Base-by-base conservation (phyloP, 202 grass and related monocot genomes). In the Musa balbisiana region DNA sequence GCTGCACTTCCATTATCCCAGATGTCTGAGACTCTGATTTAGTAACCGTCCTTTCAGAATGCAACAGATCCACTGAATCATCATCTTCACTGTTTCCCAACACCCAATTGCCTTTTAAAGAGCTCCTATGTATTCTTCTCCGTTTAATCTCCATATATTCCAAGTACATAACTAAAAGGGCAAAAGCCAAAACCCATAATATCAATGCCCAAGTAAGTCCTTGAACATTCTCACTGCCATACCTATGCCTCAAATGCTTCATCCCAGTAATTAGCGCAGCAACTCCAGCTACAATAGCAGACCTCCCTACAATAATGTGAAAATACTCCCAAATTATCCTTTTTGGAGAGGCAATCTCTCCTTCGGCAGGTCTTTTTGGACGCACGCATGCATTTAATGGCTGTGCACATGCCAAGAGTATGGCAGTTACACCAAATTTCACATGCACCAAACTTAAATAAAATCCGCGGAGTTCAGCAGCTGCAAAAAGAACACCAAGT, bases 261-360 rank as follows among this genome's bases (percentile, higher is more conserved):
- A 96, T 87, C 24, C 92, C 90, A 0, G 84, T 96, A 85, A 96
- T 88, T 23, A 96, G 80, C 0, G 89, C 82, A 55, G 83, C 83
- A 17, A 92, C 43, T 78, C 93, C 93, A 0, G 84, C 80, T 22
- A 91, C 2, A 82, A 92, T 73, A 55, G 85, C 88, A 6, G 83
- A 89, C 75, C 93, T 96, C 17, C 92, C 92, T 16, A 85, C 87
- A 71, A 92, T 82, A 55, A 84, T 84, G 89, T 92, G 92, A 70
- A 90, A 80, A 72, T 90, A 96, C 67, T 96, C 92, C 92, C 92
- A 96, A 64, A 96, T 75, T 49, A 82, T 69, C 71, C 90, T 91
- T 58, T 85, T 89, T 16, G 20, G 16, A 62, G 83, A 80, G 66
- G 82, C 78, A 76, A 74, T 71, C 72, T 82, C 90, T 80, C 72